A percentile compares a stretch with the other conserved stretches of the same genome.
phyloP scores from a whole-genome alignment of 2,329 filamentous ascomycete genomes.

The Fusarium sp. region DNA sequence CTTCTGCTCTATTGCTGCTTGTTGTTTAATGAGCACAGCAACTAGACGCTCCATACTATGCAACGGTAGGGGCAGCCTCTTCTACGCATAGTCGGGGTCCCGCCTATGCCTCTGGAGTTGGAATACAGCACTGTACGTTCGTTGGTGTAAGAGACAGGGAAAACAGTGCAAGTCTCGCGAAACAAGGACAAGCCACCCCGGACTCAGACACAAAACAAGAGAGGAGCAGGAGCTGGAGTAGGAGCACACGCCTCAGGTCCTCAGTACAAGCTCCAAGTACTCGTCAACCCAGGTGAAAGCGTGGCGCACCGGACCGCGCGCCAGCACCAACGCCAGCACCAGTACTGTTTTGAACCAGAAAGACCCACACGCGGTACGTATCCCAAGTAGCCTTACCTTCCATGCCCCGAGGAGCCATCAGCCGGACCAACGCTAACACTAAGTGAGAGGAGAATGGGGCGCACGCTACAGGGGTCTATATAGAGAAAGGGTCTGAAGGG shows the following conservation, averaged over 20 bases:
- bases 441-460: conserved; percentile 3
- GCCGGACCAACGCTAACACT: conserved; percentile 23
- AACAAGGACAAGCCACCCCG: conserved; percentile 41
- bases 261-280: conserved; percentile 35
- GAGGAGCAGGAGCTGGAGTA: neutral
- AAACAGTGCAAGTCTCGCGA: conserved; percentile 10
- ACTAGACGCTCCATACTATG: conserved; percentile 13
- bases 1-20: neutral
- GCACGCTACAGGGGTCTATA: conserved; percentile 8
- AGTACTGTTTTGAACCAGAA: conserved; percentile 1
- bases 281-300: conserved; percentile 19
- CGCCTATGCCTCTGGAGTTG: conserved; percentile 2
- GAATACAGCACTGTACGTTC: conserved; percentile 22
- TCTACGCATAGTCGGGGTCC: neutral
- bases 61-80: neutral
- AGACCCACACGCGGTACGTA: conserved; percentile 17
- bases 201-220: conserved; percentile 31
- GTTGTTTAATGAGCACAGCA: neutral
- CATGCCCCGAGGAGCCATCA: conserved; percentile 9
- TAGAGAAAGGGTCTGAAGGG: conserved; percentile 18
- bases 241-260: conserved; percentile 25
- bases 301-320: conserved; percentile 41
- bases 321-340: conserved; percentile 11
- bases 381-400: conserved; percentile 14
- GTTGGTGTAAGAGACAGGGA: conserved; percentile 38